A percentile compares a stretch with the other conserved stretches of the same genome.
phyloP scores from a whole-genome alignment of 495 filamentous ascomycete genomes.

The Tuber brumale region DNA sequence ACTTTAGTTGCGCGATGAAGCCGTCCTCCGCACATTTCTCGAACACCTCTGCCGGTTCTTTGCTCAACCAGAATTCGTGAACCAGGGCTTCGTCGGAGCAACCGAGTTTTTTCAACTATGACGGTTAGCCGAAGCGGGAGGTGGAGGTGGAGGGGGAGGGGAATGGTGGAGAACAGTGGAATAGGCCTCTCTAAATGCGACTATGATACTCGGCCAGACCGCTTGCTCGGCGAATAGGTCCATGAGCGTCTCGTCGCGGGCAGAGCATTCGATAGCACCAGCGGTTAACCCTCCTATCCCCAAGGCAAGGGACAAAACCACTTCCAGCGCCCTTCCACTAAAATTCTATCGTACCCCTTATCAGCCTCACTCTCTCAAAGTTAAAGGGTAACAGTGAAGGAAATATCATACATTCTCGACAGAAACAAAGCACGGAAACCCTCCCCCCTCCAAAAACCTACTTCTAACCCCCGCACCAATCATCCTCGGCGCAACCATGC shows the following conservation, averaged over 20 bases:
- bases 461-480: slow-evolving; percentile 21
- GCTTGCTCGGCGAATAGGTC: slow-evolving; percentile 23
- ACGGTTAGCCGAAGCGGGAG: no score
- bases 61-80: slow-evolving; percentile 23
- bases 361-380: background rate
- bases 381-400: background rate
- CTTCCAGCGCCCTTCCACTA: slow-evolving; percentile 10
- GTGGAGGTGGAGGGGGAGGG: background rate
- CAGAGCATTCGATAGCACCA: slow-evolving; percentile 18
- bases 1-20: slow-evolving; percentile 18
- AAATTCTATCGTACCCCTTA: background rate
- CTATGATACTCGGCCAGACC: slow-evolving; percentile 23
- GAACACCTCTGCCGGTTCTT: slow-evolving; percentile 23
- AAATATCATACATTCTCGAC: slow-evolving; percentile 11
- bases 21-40: slow-evolving; percentile 23
- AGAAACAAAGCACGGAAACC: slow-evolving; percentile 23
- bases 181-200: slow-evolving; percentile 21
- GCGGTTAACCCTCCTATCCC: slow-evolving; percentile 16
- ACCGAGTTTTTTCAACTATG: slow-evolving; percentile 17
- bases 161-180: slow-evolving; percentile 10
- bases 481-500: slow-evolving; percentile 18
- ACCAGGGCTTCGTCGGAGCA: slow-evolving; percentile 22
- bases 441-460: slow-evolving; percentile 14
- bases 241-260: slow-evolving; percentile 21
- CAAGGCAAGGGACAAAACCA: slow-evolving; percentile 6